Evolutionary conservation across 108 stramenopile genomes (phyloP), one percentile per base, ranked within the genome.

Genomic region (Skeletonema costatum): DNA sequence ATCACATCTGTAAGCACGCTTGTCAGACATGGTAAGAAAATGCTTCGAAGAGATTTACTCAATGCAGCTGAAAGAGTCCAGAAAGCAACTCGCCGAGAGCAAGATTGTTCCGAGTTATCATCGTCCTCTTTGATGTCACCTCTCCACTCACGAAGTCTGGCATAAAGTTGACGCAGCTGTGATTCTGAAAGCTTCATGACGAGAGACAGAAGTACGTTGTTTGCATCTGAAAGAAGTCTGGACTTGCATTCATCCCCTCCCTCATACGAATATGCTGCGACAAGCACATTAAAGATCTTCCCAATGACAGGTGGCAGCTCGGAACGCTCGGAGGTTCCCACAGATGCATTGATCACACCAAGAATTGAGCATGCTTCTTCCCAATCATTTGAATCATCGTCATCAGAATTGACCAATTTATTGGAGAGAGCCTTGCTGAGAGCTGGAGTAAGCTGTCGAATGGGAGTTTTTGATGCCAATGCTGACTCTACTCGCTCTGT

Each of bases 111-210:
- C n/a, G 46, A 21, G 7, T 74, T 64, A 44, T 74, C 59, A 8
- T 76, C 61, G 9, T 66, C 63, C 30, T 64, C 59, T 59, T 85
- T 68, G 46, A 89, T 73, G 32, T 78, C 85, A 12, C 91, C 89
- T 56, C 87, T 87, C 95, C 95, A 96, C 31, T 88, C 91, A 50
- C 90, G 81, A 48, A 96, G 70, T 61, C 83, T 84, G 4, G 80
- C 68, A 68, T 91, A 91, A 16, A 96, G 63, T 6, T 84, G 89
- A 46, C 95, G 92, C n/a, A 96, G 78, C 68, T 96, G 95, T 3
- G 88, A 62, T 74, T 96, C 95, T 11, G 95, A 96, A 19, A 93
- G 60, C 71, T 96, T 96, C 87, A 96, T 83, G 1, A 92, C 89
- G 30, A 96, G 62, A 19, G 91, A 81, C 33, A 93, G 41, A 17